Base-by-base conservation (phyloP, 495 filamentous ascomycete species). In the Penicillium bialowiezense region DNA sequence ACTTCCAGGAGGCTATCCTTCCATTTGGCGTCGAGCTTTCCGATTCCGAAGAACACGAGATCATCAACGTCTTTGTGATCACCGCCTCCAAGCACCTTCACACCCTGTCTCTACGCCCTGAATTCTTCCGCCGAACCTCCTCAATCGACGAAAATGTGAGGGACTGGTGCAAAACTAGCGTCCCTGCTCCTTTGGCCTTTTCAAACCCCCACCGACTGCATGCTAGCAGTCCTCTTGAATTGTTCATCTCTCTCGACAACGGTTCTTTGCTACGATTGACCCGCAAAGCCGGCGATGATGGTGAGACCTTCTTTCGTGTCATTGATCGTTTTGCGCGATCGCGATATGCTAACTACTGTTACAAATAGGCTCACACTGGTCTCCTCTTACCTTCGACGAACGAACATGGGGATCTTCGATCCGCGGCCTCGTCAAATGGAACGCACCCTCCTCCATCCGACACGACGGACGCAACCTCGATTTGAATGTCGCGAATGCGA, bases 211-310 rank as follows among this genome's bases (percentile, higher is more conserved):
- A 97, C 63, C 79, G 89, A 48, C 74, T 99, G 35, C 75, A 88
- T 41, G 88, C 90, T 9, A 77, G 87, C 46, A 86, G 73, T 53
- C 73, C 81, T 17, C 71, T 85, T 26, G 82, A 92, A 63, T 62
- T 97, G 32, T 80, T 96, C 41, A 75, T 95, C 23, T 84, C 90
- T 1, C 78, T 95, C 28, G 81, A 87, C 45, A 91, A 95, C 70
- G 95, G 95, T 23, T 81, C 84, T 24, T 77, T 97, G 20, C 59
- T 96, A 52, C 83, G 78, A 37, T 74, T 97, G 56, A 84, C 83
- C 32, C 80, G 82, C 58, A 76, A 79, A 54, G 74, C 77, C 37
- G 74, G 75, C n/a, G 76, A 83, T 50, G 85, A 88, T 69, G 80
- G 89, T 87, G 70, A 73, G 61, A 8, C 24, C 42, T 38, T 48